phyloP scores from a whole-genome alignment of 129 eudicot genomes.

The Arctium minus region DNA sequence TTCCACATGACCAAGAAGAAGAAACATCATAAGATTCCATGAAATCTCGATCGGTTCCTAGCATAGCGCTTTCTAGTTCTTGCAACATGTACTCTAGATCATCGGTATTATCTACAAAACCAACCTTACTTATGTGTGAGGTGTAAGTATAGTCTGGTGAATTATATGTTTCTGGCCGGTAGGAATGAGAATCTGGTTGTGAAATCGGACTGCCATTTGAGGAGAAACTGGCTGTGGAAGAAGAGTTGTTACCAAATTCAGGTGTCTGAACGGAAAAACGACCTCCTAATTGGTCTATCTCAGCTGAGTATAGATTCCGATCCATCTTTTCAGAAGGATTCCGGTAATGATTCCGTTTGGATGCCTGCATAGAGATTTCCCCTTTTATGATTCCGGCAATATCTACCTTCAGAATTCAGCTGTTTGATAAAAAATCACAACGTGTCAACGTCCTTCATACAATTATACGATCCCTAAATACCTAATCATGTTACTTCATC shows the following conservation, averaged over 20 bases:
- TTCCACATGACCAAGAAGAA: conserved; percentile 6
- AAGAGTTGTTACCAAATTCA: conserved; percentile 28
- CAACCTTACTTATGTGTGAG: conserved; percentile 19
- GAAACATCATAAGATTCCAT: conserved; percentile 17
- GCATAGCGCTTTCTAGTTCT: conserved; percentile 54
- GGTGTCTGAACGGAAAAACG: conserved; percentile 28
- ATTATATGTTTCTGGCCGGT: conserved; percentile 22
- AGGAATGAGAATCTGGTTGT: conserved; percentile 32
- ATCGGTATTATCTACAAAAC: conserved; percentile 14
- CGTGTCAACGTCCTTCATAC: not conserved
- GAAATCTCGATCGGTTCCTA: conserved; percentile 40
- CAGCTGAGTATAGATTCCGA: conserved; percentile 11
- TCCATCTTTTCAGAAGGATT: conserved; percentile 24
- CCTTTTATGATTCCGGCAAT: not conserved
- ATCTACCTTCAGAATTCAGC: not conserved
- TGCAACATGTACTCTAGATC: conserved; percentile 38
- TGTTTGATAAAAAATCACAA: not conserved
- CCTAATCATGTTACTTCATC: not conserved
- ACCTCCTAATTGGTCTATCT: conserved; percentile 25
- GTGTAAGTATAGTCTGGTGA: conserved; percentile 33
- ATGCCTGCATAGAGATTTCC: conserved; percentile 32
- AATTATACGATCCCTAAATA: not conserved
- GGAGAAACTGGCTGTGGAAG: conserved; percentile 43
- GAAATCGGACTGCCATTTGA: conserved; percentile 37
- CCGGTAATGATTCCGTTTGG: conserved; percentile 26